Conservation (phyloP, 1,139 yeast species). For the Yamadazyma sp. region DNA sequence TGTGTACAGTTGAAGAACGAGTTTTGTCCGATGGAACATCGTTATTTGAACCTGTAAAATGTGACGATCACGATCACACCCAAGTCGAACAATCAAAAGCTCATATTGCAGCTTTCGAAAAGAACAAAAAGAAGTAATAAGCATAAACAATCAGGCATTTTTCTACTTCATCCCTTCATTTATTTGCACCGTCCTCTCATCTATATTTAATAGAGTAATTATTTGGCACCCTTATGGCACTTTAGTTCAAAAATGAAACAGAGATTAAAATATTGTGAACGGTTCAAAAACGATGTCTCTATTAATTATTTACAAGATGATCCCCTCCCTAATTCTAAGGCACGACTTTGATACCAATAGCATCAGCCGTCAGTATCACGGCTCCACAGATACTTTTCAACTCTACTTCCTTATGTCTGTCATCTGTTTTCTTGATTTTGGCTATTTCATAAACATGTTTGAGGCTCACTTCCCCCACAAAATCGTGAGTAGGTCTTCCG, state of each 20-base stretch:
- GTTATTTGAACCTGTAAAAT: slow-evolving; percentile 33
- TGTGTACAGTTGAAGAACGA: slow-evolving; percentile 62
- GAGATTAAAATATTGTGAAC: too few species aligned
- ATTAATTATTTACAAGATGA: slow-evolving; percentile 10
- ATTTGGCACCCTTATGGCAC: too few species aligned
- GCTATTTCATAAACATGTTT: slow-evolving; percentile 96
- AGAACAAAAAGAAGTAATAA: slow-evolving; percentile 55
- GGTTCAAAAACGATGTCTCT: slow-evolving; percentile 1
- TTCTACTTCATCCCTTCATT: too few species aligned
- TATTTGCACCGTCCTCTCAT: not conserved
- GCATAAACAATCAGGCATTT: too few species aligned
- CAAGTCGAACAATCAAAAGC: slow-evolving; percentile 92
- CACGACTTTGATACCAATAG: slow-evolving; percentile 82
- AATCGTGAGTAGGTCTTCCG: slow-evolving; percentile 48
- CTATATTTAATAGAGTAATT: too few species aligned
- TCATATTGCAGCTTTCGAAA: slow-evolving; percentile 90
- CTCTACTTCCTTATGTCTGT: slow-evolving; percentile 69
- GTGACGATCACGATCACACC: slow-evolving; percentile 74
- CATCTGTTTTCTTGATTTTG: slow-evolving; percentile 85
- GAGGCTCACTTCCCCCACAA: slow-evolving; percentile 72
- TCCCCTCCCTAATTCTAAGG: slow-evolving; percentile 33
- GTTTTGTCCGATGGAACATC: slow-evolving; percentile 32
- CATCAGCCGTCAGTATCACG: slow-evolving; percentile 81
- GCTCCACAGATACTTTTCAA: slow-evolving; percentile 79
- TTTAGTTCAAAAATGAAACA: too few species aligned